Conservation (phyloP, 1,139 yeast genomes). For the Blastobotrys arbuscula region DNA sequence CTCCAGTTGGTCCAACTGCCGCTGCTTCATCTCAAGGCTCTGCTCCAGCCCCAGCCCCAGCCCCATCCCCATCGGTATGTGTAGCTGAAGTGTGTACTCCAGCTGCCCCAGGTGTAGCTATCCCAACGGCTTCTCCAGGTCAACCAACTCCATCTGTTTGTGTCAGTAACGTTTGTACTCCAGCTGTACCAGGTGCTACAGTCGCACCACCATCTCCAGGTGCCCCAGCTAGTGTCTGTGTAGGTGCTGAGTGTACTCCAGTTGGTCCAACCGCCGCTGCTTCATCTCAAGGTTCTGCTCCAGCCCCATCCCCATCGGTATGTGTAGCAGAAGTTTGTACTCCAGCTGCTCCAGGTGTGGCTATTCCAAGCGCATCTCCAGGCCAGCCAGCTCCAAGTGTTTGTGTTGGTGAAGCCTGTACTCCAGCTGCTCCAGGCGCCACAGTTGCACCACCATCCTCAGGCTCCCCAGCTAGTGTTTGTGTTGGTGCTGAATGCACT, state of each 20-base stretch:
- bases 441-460: background rate
- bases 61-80: background rate
- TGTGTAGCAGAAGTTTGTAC: background rate
- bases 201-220: background rate
- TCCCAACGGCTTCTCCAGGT: background rate
- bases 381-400: background rate
- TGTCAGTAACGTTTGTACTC: background rate
- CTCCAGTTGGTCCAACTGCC: conserved; percentile 1
- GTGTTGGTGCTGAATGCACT: background rate
- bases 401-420: background rate
- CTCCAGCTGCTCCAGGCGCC: conserved; percentile 6
- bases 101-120: background rate
- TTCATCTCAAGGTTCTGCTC: no score
- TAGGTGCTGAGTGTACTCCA: conserved; percentile 4
- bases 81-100: background rate
- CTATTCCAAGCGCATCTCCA: background rate
- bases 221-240: conserved; percentile 1
- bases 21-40: background rate
- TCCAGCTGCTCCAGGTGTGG: conserved; percentile 3
- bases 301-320: conserved; percentile 2
- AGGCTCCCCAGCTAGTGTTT: conserved; percentile 1
- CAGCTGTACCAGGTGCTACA: conserved; percentile 1
- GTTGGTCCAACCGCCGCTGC: conserved; percentile 4
- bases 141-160: background rate
- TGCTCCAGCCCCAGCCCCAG: background rate